phyloP scores from a whole-genome alignment of 2,329 filamentous ascomycete genomes.

The Epichloe hybrida region DNA sequence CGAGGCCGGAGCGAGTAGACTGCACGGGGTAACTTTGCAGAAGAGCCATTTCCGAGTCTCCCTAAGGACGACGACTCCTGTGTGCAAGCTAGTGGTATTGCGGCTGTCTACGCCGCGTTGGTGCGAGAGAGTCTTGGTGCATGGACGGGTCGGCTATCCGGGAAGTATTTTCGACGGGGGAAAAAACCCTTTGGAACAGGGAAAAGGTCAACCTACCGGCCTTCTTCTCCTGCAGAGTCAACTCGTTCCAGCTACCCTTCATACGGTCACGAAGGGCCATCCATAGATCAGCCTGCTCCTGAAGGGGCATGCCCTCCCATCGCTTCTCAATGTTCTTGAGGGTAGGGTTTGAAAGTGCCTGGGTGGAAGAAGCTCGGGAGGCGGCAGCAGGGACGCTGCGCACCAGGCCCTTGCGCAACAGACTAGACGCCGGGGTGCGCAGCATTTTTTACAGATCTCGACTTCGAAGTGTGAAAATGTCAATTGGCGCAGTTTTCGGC shows the following conservation, averaged over 20 bases:
- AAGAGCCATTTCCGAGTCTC: not conserved
- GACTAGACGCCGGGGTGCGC: slow-evolving; percentile 38
- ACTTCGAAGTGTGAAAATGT: slow-evolving; percentile 10
- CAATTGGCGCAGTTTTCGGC: slow-evolving; percentile 21
- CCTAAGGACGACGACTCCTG: not conserved
- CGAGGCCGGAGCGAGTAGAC: not conserved
- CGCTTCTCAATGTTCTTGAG: slow-evolving; percentile 98
- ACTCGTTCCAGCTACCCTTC: slow-evolving; percentile 93
- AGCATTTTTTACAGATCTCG: slow-evolving; percentile 30
- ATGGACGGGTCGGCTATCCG: slow-evolving; percentile 13
- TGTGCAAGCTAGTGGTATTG: not conserved
- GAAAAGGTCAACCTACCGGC: slow-evolving; percentile 54
- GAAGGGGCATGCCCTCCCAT: slow-evolving; percentile 94
- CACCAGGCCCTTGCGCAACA: slow-evolving; percentile 37
- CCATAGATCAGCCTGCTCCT: slow-evolving; percentile 99
- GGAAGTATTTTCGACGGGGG: slow-evolving; percentile 21
- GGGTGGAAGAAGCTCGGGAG: slow-evolving; percentile 51
- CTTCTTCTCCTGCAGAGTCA: slow-evolving; percentile 97
- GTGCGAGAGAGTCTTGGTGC: slow-evolving; percentile 7
- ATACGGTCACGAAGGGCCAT: slow-evolving; percentile 96
- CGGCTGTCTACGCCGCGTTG: not conserved
- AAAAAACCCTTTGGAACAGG: slow-evolving; percentile 2
- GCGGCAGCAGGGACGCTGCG: slow-evolving; percentile 31
- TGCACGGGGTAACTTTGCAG: not conserved
- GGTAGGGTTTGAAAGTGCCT: slow-evolving; percentile 95